Percentiles rank a stretch among this genome's conserved stretches.
phyloP scores from a whole-genome alignment of 257 asterid genomes.

The Osmanthus fragrans region DNA sequence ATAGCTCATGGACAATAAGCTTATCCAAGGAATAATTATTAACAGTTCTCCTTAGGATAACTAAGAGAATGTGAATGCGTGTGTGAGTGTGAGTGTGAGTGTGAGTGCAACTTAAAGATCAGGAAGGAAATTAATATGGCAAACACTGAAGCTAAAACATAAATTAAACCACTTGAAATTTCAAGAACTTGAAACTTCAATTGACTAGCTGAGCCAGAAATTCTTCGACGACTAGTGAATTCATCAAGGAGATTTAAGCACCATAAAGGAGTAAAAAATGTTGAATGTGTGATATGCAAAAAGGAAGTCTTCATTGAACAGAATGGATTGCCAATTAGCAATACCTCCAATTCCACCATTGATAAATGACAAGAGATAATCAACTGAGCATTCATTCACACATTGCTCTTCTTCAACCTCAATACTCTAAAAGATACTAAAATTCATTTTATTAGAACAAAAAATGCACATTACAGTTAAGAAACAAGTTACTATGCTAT shows the following conservation, averaged over 20 bases:
- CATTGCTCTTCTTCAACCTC: conserved; percentile 71
- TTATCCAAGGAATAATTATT: background rate
- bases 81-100: too few species aligned
- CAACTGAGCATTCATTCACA: conserved; percentile 84
- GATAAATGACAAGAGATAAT: conserved; percentile 83
- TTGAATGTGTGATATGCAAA: background rate
- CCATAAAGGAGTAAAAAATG: background rate
- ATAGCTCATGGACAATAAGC: background rate
- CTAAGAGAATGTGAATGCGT: background rate
- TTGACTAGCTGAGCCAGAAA: background rate
- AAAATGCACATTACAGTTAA: conserved; percentile 11
- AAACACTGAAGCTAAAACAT: background rate
- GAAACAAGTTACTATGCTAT: conserved; percentile 5
- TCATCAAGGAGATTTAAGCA: background rate
- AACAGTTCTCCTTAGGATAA: background rate
- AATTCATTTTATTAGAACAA: too few species aligned
- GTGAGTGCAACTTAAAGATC: background rate
- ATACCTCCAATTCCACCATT: conserved; percentile 77
- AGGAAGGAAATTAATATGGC: background rate
- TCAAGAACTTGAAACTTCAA: background rate
- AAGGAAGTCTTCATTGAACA: background rate
- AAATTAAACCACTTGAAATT: background rate
- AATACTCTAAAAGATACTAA: conserved; percentile 42
- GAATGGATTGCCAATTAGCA: background rate
- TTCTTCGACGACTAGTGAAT: background rate